Conservation (phyloP, 2,329 filamentous ascomycete genomes). For the Penicillium sp. region DNA sequence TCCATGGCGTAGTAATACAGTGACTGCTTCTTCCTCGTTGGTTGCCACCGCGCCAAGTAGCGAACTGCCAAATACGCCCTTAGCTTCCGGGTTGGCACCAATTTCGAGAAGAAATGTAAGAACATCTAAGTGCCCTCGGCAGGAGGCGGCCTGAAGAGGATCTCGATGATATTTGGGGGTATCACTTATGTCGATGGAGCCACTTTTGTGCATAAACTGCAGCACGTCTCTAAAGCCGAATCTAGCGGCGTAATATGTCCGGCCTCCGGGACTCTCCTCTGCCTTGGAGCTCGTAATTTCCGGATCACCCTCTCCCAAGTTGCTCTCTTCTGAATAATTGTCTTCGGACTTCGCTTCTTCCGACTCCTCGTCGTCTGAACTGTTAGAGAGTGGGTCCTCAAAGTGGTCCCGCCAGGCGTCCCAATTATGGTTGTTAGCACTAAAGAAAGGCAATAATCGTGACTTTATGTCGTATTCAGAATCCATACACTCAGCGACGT, state of each 20-base stretch:
- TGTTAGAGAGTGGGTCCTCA: neutral
- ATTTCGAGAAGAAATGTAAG: neutral
- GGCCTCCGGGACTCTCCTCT: neutral
- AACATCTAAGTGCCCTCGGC: neutral
- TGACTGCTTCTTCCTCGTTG: neutral
- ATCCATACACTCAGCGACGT: neutral
- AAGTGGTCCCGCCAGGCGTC: neutral
- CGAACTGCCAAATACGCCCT: neutral
- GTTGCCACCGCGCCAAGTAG: neutral
- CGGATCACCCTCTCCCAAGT: neutral
- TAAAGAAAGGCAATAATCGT: neutral
- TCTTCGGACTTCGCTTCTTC: neutral
- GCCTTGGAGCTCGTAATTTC: neutral
- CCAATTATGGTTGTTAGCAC: neutral
- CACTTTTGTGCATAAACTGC: neutral
- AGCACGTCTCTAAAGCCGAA: neutral
- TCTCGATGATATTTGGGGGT: neutral
- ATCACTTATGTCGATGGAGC: neutral
- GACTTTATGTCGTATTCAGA: neutral
- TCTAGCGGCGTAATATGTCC: conserved; percentile 1
- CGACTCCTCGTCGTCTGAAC: neutral
- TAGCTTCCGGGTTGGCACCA: neutral
- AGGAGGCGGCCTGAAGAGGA: neutral
- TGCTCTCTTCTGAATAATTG: neutral
- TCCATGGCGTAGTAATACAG: neutral